Conservation (phyloP, 2,329 filamentous ascomycete genomes). For the Plectosphaerella cucumerina region DNA sequence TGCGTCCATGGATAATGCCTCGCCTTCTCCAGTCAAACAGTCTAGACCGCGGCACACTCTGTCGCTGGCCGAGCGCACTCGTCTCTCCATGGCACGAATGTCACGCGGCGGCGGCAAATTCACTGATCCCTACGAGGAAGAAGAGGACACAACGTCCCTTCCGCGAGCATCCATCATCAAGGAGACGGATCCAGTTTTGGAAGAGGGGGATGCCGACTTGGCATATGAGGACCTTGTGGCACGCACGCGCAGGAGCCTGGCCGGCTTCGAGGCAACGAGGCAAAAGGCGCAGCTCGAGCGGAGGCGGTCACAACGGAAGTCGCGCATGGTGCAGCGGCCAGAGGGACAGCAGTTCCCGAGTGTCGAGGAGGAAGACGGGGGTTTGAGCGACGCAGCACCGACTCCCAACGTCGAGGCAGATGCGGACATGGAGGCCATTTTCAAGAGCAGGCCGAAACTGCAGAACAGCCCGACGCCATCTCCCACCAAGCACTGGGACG, state of each 20-base stretch:
- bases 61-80: constrained; percentile 73
- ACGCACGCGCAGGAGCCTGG: constrained; percentile 59
- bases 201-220: constrained; percentile 22
- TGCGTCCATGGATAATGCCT: constrained; percentile 48
- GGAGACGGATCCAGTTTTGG: constrained; percentile 18
- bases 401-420: constrained; percentile 40
- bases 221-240: constrained; percentile 48
- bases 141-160: constrained; percentile 13
- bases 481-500: constrained; percentile 24
- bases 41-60: constrained; percentile 47
- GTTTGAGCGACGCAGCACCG: too few species aligned
- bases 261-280: constrained; percentile 54
- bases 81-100: constrained; percentile 70
- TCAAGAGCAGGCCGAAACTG: constrained; percentile 78
- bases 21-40: constrained; percentile 53
- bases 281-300: constrained; percentile 58
- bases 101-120: constrained; percentile 26
- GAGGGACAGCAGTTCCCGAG: constrained; percentile 43
- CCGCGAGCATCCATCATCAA: constrained; percentile 6
- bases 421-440: constrained; percentile 73
- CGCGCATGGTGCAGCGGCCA: constrained; percentile 24
- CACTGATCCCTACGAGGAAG: constrained; percentile 19
- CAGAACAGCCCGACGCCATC: constrained; percentile 65
- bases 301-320: constrained; percentile 44
- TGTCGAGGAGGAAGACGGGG: constrained; percentile 38